These are phyloP conservation scores for Linnemannia exigua DNA, from an alignment of 192 early-diverging fungal species.

Conservation along the genomic window DNA sequence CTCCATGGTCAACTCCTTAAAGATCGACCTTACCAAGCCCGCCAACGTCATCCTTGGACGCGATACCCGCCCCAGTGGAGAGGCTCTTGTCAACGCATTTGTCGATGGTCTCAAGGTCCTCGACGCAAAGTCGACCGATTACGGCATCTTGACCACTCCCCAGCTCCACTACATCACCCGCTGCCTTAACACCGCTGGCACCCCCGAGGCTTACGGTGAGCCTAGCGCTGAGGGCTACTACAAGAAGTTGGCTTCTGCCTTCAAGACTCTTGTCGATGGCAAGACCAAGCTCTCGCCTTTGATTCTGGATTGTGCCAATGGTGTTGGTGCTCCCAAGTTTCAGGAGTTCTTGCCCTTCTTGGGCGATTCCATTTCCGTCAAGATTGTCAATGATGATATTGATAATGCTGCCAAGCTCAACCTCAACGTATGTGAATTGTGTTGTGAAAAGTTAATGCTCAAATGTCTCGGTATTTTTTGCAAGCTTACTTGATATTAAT, in stretches of 20 bases:
- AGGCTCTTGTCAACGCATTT: constrained; percentile 82
- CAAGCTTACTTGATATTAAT: neutral
- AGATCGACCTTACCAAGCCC: constrained; percentile 77
- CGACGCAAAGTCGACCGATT: constrained; percentile 79
- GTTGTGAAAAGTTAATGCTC: neutral
- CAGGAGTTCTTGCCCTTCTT: constrained; percentile 79
- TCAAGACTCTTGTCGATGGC: constrained; percentile 82
- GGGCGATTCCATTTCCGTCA: constrained; percentile 73
- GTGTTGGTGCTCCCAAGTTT: constrained; percentile 95
- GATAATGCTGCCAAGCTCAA: constrained; percentile 84
- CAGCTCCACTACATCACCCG: constrained; percentile 96
- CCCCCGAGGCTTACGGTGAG: constrained; percentile 86
- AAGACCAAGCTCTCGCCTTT: constrained; percentile 78
- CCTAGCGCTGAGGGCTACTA: constrained; percentile 95
- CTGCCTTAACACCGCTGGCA: constrained; percentile 86
- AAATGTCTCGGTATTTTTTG: neutral
- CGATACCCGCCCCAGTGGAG: constrained; percentile 95
- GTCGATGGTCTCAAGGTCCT: constrained; percentile 85
- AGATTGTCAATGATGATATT: constrained; percentile 84
- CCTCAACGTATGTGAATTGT: constrained; percentile 69
- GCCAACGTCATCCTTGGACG: constrained; percentile 88
- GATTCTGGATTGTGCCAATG: constrained; percentile 94
- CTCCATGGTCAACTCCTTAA: constrained; percentile 71
- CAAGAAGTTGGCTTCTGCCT: constrained; percentile 90
- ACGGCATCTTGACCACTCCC: constrained; percentile 94